These are phyloP conservation scores for Suillus lakei DNA, from an alignment of 768 basidiomycete species.

Conservation along the genomic window DNA sequence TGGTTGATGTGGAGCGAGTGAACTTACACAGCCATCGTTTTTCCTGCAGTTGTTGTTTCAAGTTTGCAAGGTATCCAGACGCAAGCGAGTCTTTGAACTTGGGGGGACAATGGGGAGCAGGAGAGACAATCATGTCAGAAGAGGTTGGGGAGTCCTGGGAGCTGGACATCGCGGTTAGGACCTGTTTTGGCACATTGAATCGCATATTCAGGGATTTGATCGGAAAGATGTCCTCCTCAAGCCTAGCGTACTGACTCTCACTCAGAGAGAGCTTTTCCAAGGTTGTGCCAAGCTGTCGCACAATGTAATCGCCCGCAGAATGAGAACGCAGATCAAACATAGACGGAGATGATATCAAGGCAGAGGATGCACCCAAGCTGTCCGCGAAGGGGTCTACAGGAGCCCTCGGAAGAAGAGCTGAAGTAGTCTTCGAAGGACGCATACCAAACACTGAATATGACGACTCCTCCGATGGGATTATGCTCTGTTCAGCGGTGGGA, in stretches of 20 bases:
- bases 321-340: not conserved
- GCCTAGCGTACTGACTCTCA: not conserved
- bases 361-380: not conserved
- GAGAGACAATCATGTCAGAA: slow-evolving; percentile 1
- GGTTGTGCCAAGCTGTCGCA: not conserved
- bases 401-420: not conserved
- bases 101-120: not conserved
- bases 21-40: not conserved
- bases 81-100: not conserved
- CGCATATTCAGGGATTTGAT: not conserved
- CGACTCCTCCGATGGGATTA: not conserved
- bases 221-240: not conserved
- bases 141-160: not conserved
- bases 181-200: not conserved
- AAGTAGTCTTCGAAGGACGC: not conserved
- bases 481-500: not conserved
- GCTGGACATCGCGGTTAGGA: not conserved
- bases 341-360: not conserved
- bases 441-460: not conserved
- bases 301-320: not conserved
- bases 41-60: not conserved
- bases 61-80: not conserved
- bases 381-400: not conserved
- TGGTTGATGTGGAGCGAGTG: not conserved
- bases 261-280: not conserved